phyloP scores from a whole-genome alignment of 805 yeast genomes.

The Isabelozyma gotoi region DNA sequence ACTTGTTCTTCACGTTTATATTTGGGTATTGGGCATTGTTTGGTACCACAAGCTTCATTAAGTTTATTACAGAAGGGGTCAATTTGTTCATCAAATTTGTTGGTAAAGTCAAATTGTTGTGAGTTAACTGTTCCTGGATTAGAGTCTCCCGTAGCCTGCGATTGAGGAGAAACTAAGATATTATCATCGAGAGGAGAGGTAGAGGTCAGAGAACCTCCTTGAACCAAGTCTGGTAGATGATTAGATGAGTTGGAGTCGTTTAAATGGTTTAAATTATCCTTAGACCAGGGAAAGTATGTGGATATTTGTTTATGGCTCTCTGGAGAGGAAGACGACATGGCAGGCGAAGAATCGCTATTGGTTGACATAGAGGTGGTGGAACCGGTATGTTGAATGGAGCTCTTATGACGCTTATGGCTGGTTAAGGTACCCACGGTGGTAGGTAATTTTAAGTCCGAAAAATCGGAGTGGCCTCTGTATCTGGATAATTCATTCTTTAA shows the following conservation, averaged over 20 bases:
- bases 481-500: conserved; percentile 69
- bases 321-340: conserved; percentile 2
- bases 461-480: conserved; percentile 44
- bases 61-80: conserved; percentile 75
- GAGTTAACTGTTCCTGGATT: conserved; percentile 13
- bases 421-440: conserved; percentile 28
- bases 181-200: conserved; percentile 40
- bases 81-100: conserved; percentile 63
- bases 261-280: conserved; percentile 13
- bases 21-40: conserved; percentile 63
- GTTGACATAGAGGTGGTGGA: conserved; percentile 5
- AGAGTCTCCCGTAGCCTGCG: conserved; percentile 13
- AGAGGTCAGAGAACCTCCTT: conserved; percentile 34
- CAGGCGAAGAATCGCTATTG: conserved; percentile 2
- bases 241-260: conserved; percentile 4
- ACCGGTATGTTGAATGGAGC: conserved; percentile 3
- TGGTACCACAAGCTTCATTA: conserved; percentile 81
- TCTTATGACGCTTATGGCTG: conserved; percentile 10
- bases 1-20: conserved; percentile 13
- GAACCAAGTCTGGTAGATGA: conserved; percentile 34
- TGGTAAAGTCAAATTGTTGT: conserved; percentile 12
- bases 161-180: conserved; percentile 32
- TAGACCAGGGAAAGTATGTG: conserved; percentile 56
- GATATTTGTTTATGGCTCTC: conserved; percentile 27
- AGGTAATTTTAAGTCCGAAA: conserved; percentile 30